phyloP scores from a whole-genome alignment of 345 rosid species.

The Aquilaria malaccensis region DNA sequence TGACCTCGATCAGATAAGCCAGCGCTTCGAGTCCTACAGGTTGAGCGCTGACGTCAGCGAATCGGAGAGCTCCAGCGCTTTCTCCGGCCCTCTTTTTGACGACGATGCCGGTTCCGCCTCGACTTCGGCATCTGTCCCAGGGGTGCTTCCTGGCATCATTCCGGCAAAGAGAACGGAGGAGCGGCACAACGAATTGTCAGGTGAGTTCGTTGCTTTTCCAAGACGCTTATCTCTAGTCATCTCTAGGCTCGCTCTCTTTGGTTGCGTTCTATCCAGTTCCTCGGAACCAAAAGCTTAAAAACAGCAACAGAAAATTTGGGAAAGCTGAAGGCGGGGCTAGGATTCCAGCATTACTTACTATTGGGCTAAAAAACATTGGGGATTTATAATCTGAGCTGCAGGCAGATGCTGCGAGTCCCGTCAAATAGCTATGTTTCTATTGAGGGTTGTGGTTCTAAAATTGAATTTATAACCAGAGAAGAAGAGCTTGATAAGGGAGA shows the following conservation, averaged over 20 bases:
- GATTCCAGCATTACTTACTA: not conserved
- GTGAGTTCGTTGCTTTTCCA: constrained; percentile 22
- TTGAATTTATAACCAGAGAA: no score
- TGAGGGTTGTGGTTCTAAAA: no score
- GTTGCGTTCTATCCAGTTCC: not conserved
- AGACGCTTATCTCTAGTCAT: not conserved
- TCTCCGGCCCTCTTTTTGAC: constrained; percentile 55
- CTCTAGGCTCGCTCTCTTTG: not conserved
- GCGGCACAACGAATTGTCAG: constrained; percentile 57
- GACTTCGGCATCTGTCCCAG: constrained; percentile 33
- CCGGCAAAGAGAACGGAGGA: constrained; percentile 50
- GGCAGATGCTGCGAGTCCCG: not conserved
- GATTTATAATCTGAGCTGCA: not conserved
- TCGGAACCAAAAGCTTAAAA: not conserved
- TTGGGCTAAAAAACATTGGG: not conserved
- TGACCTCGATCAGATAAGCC: constrained; percentile 50
- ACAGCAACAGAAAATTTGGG: not conserved
- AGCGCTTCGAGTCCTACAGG: constrained; percentile 82
- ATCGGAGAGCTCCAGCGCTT: constrained; percentile 81
- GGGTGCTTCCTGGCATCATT: constrained; percentile 43
- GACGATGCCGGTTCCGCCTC: constrained; percentile 59
- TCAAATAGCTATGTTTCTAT: not conserved
- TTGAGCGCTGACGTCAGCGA: constrained; percentile 95
- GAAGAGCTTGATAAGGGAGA: no score
- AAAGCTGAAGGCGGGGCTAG: not conserved